These are phyloP conservation scores for Heritiera littoralis DNA, from an alignment of 345 rosid genomes.

Conservation along the genomic window DNA sequence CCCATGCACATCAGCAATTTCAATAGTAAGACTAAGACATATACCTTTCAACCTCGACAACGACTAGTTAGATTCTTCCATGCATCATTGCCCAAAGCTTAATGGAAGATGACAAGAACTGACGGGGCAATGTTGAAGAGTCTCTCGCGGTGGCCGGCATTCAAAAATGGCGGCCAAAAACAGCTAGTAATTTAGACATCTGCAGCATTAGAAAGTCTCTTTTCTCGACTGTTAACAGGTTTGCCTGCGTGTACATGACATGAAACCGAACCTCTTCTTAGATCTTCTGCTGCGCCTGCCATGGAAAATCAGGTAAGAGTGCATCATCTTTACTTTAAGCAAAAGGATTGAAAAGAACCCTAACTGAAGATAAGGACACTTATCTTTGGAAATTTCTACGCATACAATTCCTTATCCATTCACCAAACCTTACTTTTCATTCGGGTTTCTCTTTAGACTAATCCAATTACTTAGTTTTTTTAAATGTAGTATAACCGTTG, in stretches of 20 bases:
- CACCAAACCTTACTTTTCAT: constrained; percentile 29
- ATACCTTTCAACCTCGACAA: constrained; percentile 9
- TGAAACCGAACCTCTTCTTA: too few relatives aligned
- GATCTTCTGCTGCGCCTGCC: neutral
- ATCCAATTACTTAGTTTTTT: neutral
- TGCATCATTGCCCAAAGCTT: neutral
- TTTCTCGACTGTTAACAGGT: neutral
- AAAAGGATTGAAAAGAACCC: constrained; percentile 15
- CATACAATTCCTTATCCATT: constrained; percentile 38
- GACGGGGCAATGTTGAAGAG: neutral
- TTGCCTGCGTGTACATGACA: constrained; percentile 6
- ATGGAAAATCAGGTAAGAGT: neutral
- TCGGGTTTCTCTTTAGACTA: neutral
- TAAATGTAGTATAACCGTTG: neutral
- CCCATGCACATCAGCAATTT: neutral
- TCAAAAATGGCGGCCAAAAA: neutral
- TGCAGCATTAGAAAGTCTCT: neutral
- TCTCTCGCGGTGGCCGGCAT: neutral
- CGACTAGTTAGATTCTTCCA: neutral
- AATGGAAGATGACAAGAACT: constrained; percentile 12
- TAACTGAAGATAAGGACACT: constrained; percentile 29
- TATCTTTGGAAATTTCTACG: constrained; percentile 29
- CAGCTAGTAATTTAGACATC: neutral
- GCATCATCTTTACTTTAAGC: constrained; percentile 2
- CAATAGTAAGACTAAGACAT: neutral